phyloP scores from a whole-genome alignment of 2,329 filamentous ascomycete species.

The Teratosphaeria gauchensis region DNA sequence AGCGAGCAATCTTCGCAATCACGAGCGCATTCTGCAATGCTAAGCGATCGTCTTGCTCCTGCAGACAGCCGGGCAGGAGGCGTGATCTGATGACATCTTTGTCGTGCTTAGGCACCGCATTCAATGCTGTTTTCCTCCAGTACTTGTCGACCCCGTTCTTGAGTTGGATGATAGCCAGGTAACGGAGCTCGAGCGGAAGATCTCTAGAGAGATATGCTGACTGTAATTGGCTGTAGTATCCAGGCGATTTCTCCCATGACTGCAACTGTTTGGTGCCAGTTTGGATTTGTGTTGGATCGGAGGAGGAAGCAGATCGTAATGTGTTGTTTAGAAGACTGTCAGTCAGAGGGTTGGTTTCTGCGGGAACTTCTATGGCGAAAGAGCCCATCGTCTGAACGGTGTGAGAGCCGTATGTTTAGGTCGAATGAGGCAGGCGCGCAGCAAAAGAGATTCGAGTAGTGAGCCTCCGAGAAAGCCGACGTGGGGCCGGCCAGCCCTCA shows the following conservation, averaged over 20 bases:
- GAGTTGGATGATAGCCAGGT: conserved; percentile 84
- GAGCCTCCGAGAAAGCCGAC: background rate
- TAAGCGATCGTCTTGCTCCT: conserved; percentile 64
- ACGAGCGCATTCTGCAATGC: conserved; percentile 83
- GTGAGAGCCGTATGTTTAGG: background rate
- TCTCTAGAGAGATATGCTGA: conserved; percentile 72
- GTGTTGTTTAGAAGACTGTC: conserved; percentile 39
- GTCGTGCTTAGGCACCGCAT: conserved; percentile 57
- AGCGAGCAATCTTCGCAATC: conserved; percentile 75
- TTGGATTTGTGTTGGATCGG: conserved; percentile 40
- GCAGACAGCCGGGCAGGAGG: conserved; percentile 65
- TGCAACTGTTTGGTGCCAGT: conserved; percentile 44
- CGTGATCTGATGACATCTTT: conserved; percentile 67
- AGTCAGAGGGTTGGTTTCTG: conserved; percentile 58
- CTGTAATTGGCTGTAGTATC: conserved; percentile 41
- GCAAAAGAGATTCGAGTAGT: background rate
- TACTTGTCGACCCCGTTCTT: conserved; percentile 92
- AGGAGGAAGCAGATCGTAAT: conserved; percentile 39
- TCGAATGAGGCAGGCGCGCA: background rate
- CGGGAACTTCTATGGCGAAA: conserved; percentile 58
- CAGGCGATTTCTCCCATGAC: conserved; percentile 38
- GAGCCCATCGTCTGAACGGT: conserved; percentile 11
- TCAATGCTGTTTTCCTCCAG: conserved; percentile 74
- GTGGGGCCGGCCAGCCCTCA: background rate
- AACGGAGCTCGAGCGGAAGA: conserved; percentile 67